Evolutionary conservation across 768 basidiomycete genomes (phyloP), one percentile per base, ranked within the genome.

Genomic region (Obba rivulosa): DNA sequence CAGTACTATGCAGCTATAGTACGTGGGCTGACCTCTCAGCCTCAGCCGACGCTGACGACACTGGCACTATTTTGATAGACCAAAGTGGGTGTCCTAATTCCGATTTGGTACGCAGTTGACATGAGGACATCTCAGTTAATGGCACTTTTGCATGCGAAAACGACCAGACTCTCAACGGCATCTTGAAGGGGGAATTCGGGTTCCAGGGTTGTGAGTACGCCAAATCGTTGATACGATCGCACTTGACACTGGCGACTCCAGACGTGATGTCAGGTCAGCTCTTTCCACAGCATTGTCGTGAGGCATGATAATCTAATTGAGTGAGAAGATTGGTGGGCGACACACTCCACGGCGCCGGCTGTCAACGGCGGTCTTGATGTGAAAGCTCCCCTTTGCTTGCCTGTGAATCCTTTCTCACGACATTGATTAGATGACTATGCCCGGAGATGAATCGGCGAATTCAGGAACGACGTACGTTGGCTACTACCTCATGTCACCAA

Each of bases 1-100:
- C 77, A 23, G 67, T 87, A 36, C 87, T 87, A 86, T 87, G 84
- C 69, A 79, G 78, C 39, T 85, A 85, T 64, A 85, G 78, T 80
- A 47, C 45, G 79, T 66, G 16, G 3, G 24, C 39, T 43, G 13
- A 17, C 16, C 21, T 3, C 14, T 44, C 37, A 21, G 3, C 20
- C 4, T 22, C 22, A n/a, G 39, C 18, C 21, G 28, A 25, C 13
- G 16, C 11, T 17, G 8, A 34, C 13, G 7, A 23, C 7, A 16
- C 34, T 20, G n/a, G 10, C 11, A 11, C 14, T 23, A 23, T 41
- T 7, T 21, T 11, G 34, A 13, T 17, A 48, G 50, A 49, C 50
- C 46, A 46, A 34, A 51, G 46, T 55, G 18, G 47, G 56, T 48
- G 34, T 8, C 42, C 9, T 14, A n/a, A 1, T 16, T 22, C 11